A percentile compares a stretch with the other conserved stretches of the same genome.
phyloP scores from a whole-genome alignment of 2,329 filamentous ascomycete genomes.

The Tolypocladium guangdongense region DNA sequence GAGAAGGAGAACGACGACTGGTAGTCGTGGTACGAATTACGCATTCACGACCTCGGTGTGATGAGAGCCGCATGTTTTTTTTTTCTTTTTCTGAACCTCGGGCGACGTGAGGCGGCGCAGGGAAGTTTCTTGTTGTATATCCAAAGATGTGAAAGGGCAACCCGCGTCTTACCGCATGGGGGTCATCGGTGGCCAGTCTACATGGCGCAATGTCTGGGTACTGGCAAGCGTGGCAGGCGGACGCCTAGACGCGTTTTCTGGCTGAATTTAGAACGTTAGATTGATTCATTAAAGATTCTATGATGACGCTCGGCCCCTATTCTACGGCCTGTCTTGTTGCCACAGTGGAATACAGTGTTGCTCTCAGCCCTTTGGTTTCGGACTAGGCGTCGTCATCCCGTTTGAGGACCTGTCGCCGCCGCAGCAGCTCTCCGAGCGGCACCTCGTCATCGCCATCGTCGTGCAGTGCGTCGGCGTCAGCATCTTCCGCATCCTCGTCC shows the following conservation, averaged over 20 bases:
- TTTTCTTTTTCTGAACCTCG: not conserved
- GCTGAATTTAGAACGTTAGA: not conserved
- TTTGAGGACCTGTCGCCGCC: slow-evolving; percentile 35
- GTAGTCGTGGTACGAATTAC: slow-evolving; percentile 24
- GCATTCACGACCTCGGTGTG: not conserved
- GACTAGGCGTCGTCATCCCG: slow-evolving; percentile 20
- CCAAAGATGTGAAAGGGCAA: not conserved
- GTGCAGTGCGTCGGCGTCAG: slow-evolving; percentile 9
- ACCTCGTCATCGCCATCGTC: slow-evolving; percentile 38
- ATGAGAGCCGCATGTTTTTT: not conserved
- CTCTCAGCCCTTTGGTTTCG: not conserved
- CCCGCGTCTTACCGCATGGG: not conserved
- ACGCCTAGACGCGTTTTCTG: not conserved
- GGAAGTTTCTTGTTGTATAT: not conserved
- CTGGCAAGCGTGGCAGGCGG: not conserved
- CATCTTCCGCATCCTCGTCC: slow-evolving; percentile 57
- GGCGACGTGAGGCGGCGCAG: not conserved
- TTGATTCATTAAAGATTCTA: not conserved
- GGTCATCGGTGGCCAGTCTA: not conserved
- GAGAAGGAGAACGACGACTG: slow-evolving; percentile 61
- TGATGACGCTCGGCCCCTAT: not conserved
- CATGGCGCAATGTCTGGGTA: not conserved
- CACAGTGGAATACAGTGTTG: not conserved
- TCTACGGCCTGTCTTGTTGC: not conserved
- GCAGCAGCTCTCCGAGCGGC: slow-evolving; percentile 57